Evolutionary conservation across 2,329 filamentous ascomycete genomes (phyloP), one percentile per base, ranked within the genome.

Genomic region (Monilinia fructigena): DNA sequence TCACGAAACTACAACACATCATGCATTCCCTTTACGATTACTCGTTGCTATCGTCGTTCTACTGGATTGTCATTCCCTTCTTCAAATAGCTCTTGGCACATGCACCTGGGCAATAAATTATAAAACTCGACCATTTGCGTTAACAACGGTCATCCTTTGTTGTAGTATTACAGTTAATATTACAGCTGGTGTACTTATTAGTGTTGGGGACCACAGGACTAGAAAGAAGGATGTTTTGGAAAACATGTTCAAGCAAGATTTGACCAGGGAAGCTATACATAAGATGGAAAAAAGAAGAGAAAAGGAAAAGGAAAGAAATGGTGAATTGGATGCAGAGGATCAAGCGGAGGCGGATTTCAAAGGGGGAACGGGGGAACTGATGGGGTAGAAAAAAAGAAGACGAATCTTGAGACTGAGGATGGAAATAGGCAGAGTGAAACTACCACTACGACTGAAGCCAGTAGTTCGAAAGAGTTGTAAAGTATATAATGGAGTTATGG

Each of bases 171-270:
- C 87, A 0, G 89, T 87, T 75, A 96, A 96, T 75, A 88, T 92
- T 70, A 85, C 85, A 0, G 92, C 89, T 0, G 92, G 92, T 4
- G 78, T 96, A 1, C 75, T 94, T 35, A 96, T 96, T 75, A 87
- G 82, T 70, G 82, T 92, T 20, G 92, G 92, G 1, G 91, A 94
- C 74, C 84, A 88, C 26, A 85, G 84, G 69, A 93, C 91, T 2
- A 82, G 92, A 61, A 96, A 96, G 82, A 94, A 93, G 83, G 91
- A 96, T 53, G 90, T 96, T 0, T 81, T 93, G 28, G 88, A 93
- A 74, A 83, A 88, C 55, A 85, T 95, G 78, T 86, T 90, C 73
- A 81, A 91, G 40, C 92, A 95, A 75, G 86, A 92, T 70, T 77
- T 96, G 66, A 96, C 92, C 0, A 78, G 83, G 56, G 81, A 87